Base-by-base conservation (phyloP, 208 protist species). In the Crithidia expoeki region DNA sequence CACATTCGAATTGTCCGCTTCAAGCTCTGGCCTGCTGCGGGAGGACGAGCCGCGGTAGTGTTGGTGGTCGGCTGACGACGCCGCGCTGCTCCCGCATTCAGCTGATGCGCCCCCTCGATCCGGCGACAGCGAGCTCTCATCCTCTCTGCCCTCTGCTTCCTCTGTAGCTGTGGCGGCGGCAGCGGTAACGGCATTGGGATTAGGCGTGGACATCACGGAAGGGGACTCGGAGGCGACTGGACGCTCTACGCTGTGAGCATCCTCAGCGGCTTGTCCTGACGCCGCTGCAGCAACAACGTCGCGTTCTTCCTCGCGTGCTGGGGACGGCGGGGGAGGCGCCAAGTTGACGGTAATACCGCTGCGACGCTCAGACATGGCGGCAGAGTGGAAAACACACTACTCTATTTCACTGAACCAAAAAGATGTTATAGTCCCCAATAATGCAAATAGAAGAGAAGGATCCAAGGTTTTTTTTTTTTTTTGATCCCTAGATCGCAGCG, bases 301-400 rank as follows among this genome's bases (percentile, higher is more conserved):
- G 0, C 10, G 61, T 16, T 72, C 51, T 12, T 79, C 68, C 27
- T 44, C 50, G n/a, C 66, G 63, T n/a, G 72, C 68, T 16, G 76
- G 76, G 6, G 70, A 75, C 19, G 80, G 65, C 2, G 72, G 78
- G 19, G 81, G 73, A 2, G 72, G 71, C 17, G 72, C 71, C 32
- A 80, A 58, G 49, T 80, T 75, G 32, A 49, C 49, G n/a, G 57
- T 47, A 1, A 25, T 17, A 6, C 44, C 28, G 16, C 64, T 36
- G 32, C 63, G 72, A n/a, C 50, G 64, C 38, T 68, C 72, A 32
- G 63, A 62, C 72, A 77, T 77, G 27, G 40, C 33, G 42, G 16
- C 12, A 17, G n/a, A 17, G 14, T 9, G 16, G 42, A 47, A 17
- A 47, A 40, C 36, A n/a, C n/a, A n/a, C n/a, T n/a, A n/a, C n/a